phyloP scores from a whole-genome alignment of 2,329 filamentous ascomycete genomes.

The Penicillium sp. region DNA sequence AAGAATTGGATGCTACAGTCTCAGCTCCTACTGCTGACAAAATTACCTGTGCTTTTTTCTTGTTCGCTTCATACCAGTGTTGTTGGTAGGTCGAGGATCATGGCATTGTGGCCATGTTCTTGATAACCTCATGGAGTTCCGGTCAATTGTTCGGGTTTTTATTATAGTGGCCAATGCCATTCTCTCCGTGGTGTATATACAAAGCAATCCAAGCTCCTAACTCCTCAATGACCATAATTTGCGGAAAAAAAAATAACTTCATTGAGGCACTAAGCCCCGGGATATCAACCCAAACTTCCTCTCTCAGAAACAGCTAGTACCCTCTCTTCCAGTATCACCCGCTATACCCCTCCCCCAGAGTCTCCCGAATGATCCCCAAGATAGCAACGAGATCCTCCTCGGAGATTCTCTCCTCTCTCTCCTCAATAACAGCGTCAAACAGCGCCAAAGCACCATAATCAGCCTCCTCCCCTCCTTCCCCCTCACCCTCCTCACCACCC shows the following conservation, averaged over 20 bases:
- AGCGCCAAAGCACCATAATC: constrained; percentile 44
- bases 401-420: constrained; percentile 46
- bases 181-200: constrained; percentile 1
- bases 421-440: constrained; percentile 48
- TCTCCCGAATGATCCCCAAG: constrained; percentile 42
- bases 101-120: background rate
- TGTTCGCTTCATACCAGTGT: constrained; percentile 13
- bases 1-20: background rate
- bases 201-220: background rate
- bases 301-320: background rate
- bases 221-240: background rate
- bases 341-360: constrained; percentile 30
- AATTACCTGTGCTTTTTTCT: background rate
- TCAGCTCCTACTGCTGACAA: background rate
- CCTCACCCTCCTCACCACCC: constrained; percentile 22
- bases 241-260: no score
- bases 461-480: constrained; percentile 31
- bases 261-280: constrained; percentile 12
- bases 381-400: constrained; percentile 44
- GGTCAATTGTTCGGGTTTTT: constrained; percentile 1
- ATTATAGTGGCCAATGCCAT: constrained; percentile 9
- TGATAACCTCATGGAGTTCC: constrained; percentile 5
- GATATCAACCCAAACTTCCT: constrained; percentile 16
- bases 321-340: constrained; percentile 6
- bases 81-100: constrained; percentile 1